A percentile compares a stretch with the other conserved stretches of the same genome.
Conservation (phyloP, 176 grass and related monocot genomes). For the Bromus sterilis region DNA sequence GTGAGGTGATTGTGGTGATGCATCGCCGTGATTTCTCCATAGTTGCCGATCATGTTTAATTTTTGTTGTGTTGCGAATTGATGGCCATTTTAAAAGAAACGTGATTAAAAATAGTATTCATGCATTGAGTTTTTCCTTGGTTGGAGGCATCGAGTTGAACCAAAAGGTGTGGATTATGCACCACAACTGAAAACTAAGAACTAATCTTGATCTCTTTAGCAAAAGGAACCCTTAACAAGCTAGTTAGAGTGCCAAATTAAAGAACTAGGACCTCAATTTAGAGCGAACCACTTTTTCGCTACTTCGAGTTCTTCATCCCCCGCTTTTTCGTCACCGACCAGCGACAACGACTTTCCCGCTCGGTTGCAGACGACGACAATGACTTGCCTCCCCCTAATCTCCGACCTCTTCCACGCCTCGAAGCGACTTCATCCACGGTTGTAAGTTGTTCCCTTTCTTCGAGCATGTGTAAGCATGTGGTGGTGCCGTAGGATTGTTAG, state of each 20-base stretch:
- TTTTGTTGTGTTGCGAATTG: neutral
- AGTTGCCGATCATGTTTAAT: neutral
- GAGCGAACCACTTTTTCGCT: no score
- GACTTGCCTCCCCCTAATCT: no score
- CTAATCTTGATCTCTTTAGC: neutral
- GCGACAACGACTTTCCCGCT: no score
- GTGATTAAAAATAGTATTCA: neutral
- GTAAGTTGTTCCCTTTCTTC: no score
- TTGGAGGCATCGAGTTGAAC: neutral
- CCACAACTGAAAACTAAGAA: neutral
- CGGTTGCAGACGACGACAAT: no score
- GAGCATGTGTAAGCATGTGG: no score
- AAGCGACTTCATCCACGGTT: no score
- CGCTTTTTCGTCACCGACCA: no score
- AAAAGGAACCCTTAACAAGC: neutral
- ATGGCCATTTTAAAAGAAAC: neutral
- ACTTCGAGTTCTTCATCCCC: no score
- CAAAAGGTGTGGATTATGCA: neutral
- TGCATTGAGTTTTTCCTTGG: neutral
- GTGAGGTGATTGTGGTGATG: neutral
- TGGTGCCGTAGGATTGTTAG: no score
- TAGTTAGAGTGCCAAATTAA: neutral
- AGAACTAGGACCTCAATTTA: no score
- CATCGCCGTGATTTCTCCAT: neutral
- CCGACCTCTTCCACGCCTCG: no score